These are phyloP conservation scores for Gynandropsis gynandra DNA, from an alignment of 345 rosid genomes.

Conservation along the genomic window DNA sequence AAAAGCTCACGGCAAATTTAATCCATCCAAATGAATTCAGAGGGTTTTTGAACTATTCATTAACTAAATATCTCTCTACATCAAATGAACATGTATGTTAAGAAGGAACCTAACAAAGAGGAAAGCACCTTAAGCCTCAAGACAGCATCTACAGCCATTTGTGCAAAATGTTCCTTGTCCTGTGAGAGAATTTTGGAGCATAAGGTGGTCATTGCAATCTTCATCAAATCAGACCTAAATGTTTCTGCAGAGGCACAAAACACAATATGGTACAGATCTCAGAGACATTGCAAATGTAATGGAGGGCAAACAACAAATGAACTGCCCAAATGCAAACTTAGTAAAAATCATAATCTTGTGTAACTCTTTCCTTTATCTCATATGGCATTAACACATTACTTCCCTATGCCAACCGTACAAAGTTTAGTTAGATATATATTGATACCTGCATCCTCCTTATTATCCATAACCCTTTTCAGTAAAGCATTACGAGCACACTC, in stretches of 20 bases:
- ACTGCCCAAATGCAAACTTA: not conserved
- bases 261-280: slow-evolving; percentile 5
- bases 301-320: not conserved
- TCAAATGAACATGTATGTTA: not conserved
- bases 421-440: not conserved
- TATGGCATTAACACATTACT: too few relatives aligned
- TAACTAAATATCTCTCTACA: not conserved
- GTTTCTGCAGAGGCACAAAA: slow-evolving; percentile 52
- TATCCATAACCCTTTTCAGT: slow-evolving; percentile 57
- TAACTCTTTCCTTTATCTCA: not conserved
- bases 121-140: slow-evolving; percentile 67
- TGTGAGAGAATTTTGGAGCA: slow-evolving; percentile 92
- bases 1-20: not conserved
- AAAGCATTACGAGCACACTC: slow-evolving; percentile 84
- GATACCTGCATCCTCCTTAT: slow-evolving; percentile 75
- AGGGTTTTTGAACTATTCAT: not conserved
- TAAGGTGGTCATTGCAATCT: slow-evolving; percentile 87
- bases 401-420: not conserved
- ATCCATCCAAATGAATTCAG: not conserved
- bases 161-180: slow-evolving; percentile 85
- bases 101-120: not conserved
- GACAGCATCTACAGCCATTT: slow-evolving; percentile 92
- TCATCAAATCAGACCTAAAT: slow-evolving; percentile 76
- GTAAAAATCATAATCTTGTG: not conserved
- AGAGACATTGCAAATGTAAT: not conserved